These are phyloP conservation scores for Pluteus cervinus DNA, from an alignment of 768 basidiomycete species.

Conservation along the genomic window DNA sequence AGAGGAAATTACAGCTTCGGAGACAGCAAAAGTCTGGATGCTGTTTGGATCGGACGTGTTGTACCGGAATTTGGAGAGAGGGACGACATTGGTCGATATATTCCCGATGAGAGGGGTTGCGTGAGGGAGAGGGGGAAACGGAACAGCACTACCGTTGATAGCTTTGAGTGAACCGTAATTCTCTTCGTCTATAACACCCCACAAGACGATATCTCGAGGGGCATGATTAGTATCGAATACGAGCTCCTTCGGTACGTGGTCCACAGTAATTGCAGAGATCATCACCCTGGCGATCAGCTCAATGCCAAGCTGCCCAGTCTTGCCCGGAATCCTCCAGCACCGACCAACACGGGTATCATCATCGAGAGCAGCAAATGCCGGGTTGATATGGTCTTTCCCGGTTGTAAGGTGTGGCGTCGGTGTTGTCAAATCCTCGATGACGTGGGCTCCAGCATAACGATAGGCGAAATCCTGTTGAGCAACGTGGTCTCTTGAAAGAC, in stretches of 20 bases:
- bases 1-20: constrained; percentile 57
- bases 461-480: constrained; percentile 83
- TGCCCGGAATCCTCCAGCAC: constrained; percentile 90
- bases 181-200: constrained; percentile 79
- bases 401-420: constrained; percentile 68
- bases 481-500: constrained; percentile 57
- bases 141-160: constrained; percentile 19
- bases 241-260: constrained; percentile 81
- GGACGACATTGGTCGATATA: too few species aligned
- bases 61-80: constrained; percentile 67
- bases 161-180: too few species aligned
- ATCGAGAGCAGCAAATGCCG: constrained; percentile 84
- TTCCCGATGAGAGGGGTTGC: constrained; percentile 49
- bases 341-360: constrained; percentile 77
- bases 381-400: constrained; percentile 65
- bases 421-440: constrained; percentile 81
- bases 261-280: constrained; percentile 76
- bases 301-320: constrained; percentile 78
- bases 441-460: constrained; percentile 71
- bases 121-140: constrained; percentile 42
- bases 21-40: constrained; percentile 81
- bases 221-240: constrained; percentile 78
- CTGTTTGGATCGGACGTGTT: constrained; percentile 48
- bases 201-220: constrained; percentile 84
- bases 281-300: constrained; percentile 67